phyloP scores from a whole-genome alignment of 768 basidiomycete species.

The Mycena amicta region DNA sequence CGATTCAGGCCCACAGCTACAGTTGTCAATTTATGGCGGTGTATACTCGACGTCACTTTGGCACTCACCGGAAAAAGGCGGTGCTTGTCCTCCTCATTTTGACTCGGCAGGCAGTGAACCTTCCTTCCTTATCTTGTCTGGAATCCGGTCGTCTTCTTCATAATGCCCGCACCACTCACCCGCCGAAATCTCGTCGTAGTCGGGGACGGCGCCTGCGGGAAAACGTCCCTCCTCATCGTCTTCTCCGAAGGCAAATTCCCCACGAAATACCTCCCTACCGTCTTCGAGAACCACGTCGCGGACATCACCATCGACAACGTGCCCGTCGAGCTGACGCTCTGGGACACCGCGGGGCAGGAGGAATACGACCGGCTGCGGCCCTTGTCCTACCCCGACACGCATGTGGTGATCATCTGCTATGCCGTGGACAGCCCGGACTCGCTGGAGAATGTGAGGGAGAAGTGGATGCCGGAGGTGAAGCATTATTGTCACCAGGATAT shows the following conservation, averaged over 20 bases:
- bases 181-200: conserved; percentile 20
- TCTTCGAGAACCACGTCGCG: conserved; percentile 17
- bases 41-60: too few relatives aligned
- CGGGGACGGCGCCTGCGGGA: conserved; percentile 25
- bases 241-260: conserved; percentile 15
- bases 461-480: conserved; percentile 65
- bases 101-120: background rate
- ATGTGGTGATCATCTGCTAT: conserved; percentile 85
- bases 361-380: conserved; percentile 82
- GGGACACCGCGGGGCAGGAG: conserved; percentile 81
- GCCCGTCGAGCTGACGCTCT: conserved; percentile 13
- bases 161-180: background rate
- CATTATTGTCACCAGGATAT: conserved; percentile 69
- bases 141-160: background rate
- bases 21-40: too few relatives aligned
- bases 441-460: conserved; percentile 79
- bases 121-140: too few relatives aligned
- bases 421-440: conserved; percentile 76
- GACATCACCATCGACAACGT: conserved; percentile 19
- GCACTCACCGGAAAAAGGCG: too few relatives aligned
- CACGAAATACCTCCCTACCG: conserved; percentile 9
- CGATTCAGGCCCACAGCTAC: too few relatives aligned
- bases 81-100: too few relatives aligned
- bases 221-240: conserved; percentile 1
- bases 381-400: conserved; percentile 81